Conservation (phyloP, 495 filamentous ascomycete genomes). For the Chaetomium fimeti region DNA sequence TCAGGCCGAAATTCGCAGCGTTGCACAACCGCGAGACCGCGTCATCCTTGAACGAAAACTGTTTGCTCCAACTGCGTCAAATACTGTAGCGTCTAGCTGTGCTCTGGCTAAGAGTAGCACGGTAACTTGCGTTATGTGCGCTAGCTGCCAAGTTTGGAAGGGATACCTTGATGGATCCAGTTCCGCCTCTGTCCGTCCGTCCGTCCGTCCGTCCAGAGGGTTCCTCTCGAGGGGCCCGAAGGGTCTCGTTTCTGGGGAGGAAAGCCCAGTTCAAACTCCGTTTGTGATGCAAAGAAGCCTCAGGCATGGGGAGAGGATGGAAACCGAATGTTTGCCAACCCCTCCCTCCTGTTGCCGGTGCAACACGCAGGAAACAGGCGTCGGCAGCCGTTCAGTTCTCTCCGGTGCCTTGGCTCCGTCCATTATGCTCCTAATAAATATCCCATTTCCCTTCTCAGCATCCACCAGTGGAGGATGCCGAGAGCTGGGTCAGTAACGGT, state of each 20-base stretch:
- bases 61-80: constrained; percentile 6
- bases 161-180: constrained; percentile 9
- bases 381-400: constrained; percentile 27
- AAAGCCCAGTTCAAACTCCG: constrained; percentile 24
- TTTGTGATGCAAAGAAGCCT: constrained; percentile 20
- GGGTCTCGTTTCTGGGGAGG: constrained; percentile 10
- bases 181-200: constrained; percentile 12
- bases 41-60: neutral
- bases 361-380: constrained; percentile 5
- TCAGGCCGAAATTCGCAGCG: neutral
- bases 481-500: constrained; percentile 19
- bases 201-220: constrained; percentile 14
- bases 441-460: constrained; percentile 18
- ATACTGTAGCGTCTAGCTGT: constrained; percentile 9
- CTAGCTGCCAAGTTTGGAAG: constrained; percentile 9
- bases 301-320: constrained; percentile 1
- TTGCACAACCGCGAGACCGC: constrained; percentile 5
- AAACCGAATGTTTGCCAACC: constrained; percentile 14
- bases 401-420: constrained; percentile 25
- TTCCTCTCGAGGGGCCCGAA: constrained; percentile 3
- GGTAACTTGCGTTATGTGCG: constrained; percentile 4
- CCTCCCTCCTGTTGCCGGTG: constrained; percentile 14
- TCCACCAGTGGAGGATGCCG: constrained; percentile 19
- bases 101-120: constrained; percentile 9
- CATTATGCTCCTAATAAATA: constrained; percentile 30